Conservation (phyloP, 2,329 filamentous ascomycete species). For the Gyromitra esculenta region DNA sequence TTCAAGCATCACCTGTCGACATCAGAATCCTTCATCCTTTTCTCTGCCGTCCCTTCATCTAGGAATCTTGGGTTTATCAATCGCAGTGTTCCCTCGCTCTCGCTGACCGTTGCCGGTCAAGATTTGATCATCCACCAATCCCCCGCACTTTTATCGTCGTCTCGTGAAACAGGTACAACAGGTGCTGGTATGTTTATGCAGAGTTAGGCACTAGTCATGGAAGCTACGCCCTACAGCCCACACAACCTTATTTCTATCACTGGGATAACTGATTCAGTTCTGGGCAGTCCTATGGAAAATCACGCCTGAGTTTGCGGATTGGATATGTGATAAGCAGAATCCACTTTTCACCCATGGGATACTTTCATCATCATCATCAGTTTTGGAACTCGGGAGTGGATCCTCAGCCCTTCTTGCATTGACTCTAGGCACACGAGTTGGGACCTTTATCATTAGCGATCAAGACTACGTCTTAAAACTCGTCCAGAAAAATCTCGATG, state of each 20-base stretch:
- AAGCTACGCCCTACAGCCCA: conserved; percentile 17
- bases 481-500: conserved; percentile 77
- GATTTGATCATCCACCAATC: conserved; percentile 85
- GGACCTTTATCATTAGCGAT: conserved; percentile 81
- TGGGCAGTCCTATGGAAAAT: conserved; percentile 85
- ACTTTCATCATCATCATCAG: conserved; percentile 67
- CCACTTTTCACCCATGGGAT: conserved; percentile 69
- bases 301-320: conserved; percentile 81
- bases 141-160: conserved; percentile 80
- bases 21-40: conserved; percentile 86
- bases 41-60: conserved; percentile 77
- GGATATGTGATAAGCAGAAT: conserved; percentile 74
- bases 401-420: conserved; percentile 83
- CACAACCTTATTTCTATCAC: conserved; percentile 14
- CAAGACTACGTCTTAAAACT: conserved; percentile 83
- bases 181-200: conserved; percentile 68
- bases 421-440: conserved; percentile 70
- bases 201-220: background rate
- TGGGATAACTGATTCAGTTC: conserved; percentile 10
- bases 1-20: background rate
- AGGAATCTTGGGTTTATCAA: conserved; percentile 86
- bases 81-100: conserved; percentile 71
- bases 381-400: conserved; percentile 89
- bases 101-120: conserved; percentile 73
- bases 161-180: conserved; percentile 76